Base-by-base conservation (phyloP, 176 grass and related monocot species). In the Raddia guianensis region DNA sequence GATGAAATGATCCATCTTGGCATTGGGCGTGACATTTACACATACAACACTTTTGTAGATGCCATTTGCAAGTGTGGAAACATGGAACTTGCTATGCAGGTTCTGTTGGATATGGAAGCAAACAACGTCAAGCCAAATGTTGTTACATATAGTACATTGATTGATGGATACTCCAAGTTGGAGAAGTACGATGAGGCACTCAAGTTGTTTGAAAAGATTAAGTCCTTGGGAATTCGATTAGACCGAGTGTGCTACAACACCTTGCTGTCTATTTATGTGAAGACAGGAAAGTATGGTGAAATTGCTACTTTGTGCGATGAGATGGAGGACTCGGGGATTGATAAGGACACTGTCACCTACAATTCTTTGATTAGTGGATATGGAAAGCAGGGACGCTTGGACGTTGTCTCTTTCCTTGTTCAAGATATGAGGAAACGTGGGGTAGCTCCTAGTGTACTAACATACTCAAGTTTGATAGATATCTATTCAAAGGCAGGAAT, bases 1-100 rank as follows among this genome's bases (percentile, higher is more conserved):
- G 96, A 99, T 91, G 96, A 99, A 80, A 99, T 99, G 96, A 93
- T 95, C 35, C 92, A 82, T 81, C 86, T 95, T 32, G 96, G 96
- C 42, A 95, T 91, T 33, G 92, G 96, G 5, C 72, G 89, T 53
- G 96, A 99, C 64, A 99, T 99, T 75, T 99, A 99, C 87, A 99
- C 96, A 20, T 99, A 99, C 75, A 99, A 99, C 82, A 99, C 96
- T 14, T 95, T 99, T 77, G 85, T 99, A 2, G 96, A 99, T 90
- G 92, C 96, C 16, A 91, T 99, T 16, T 99, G 96, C 84, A 99
- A 99, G 79, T 99, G 92, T 81, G 92, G 96, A 49, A 95, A 93
- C 68, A 95, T 95, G 89, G 86, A 93, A 53, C 93, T 95, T 83
- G 96, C 96, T 58, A 69, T 81, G 82, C 86, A 89, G 76, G 90